These are phyloP conservation scores for Rhipidocladum racemiflorum DNA, from an alignment of 176 grass and related monocot genomes.

Conservation along the genomic window DNA sequence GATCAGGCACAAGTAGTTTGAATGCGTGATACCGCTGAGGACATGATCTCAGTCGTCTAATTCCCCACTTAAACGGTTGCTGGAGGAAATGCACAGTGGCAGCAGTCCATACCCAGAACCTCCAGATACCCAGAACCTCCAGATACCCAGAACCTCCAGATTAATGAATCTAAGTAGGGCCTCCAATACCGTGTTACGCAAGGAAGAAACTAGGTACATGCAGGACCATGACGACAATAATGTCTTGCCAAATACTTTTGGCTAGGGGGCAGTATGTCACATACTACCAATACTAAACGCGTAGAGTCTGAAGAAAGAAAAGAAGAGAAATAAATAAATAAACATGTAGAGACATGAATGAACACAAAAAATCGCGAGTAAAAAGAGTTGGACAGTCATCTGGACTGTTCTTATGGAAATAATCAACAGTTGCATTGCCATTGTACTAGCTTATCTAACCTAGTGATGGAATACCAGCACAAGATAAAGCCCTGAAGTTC, in stretches of 20 bases:
- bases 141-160: background rate
- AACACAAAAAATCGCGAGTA: conserved; percentile 6
- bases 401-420: background rate
- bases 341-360: background rate
- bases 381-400: background rate
- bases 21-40: background rate
- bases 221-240: conserved; percentile 38
- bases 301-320: background rate
- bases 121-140: no score
- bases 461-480: conserved; percentile 3
- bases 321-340: background rate
- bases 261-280: background rate
- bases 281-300: background rate
- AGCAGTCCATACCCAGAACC: background rate
- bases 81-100: conserved; percentile 1
- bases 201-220: conserved; percentile 32
- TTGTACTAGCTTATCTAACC: conserved; percentile 1
- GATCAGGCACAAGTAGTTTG: background rate
- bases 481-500: conserved; percentile 13
- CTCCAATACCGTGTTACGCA: conserved; percentile 20
- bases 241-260: background rate
- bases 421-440: conserved; percentile 3
- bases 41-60: background rate
- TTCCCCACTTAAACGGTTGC: background rate
- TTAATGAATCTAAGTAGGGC: background rate